Base-by-base conservation (phyloP, 2,329 filamentous ascomycete species). In the Aspergillus costaricaensis region DNA sequence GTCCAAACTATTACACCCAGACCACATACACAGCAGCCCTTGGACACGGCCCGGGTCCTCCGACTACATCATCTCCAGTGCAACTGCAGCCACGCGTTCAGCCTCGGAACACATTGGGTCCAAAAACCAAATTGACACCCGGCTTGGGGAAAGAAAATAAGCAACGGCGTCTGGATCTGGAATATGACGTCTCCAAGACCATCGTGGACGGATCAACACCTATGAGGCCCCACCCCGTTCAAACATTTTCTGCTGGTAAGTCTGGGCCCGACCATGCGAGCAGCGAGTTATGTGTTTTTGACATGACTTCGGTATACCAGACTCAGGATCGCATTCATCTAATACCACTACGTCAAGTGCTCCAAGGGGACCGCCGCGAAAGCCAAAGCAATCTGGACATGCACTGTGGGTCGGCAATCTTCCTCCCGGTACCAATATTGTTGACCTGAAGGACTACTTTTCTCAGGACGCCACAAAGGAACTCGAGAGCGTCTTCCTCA, bases 381-480 rank as follows among this genome's bases (percentile, higher is more conserved):
- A 89, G 68, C 87, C 87, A 6, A 86, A 84, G 69, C 85, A 88
- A 71, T 87, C 83, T 81, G 94, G 93, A 1, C 91, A 96, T 73
- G 94, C 94, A 0, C 87, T 98, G 19, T 98, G 95, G 94, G 91
- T 98, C 27, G 95, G 95, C 43, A 98, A 98, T 72, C 81, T 98
- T 0, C 93, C 94, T 4, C 90, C 91, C 0, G 90, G 91, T 52
- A 90, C 92, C 0, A 88, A 88, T 43, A 83, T 98, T 12, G 88
- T 92, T 76, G 90, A 86, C 60, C 80, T 98, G n/a, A 96, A 97
- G 55, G 87, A 95, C 61, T 91, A 97, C 73, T 95, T 97, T 60
- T 96, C 91, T 62, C 87, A 86, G 64, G 89, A 93, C 65, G 88
- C 91, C 0, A 84, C 83, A 0, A 85, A 82, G 44, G 85, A 92